A percentile compares a stretch with the other conserved stretches of the same genome.
These are phyloP conservation scores for Babesia ovis DNA, from an alignment of 169 alveolate genomes.

Conservation along the genomic window DNA sequence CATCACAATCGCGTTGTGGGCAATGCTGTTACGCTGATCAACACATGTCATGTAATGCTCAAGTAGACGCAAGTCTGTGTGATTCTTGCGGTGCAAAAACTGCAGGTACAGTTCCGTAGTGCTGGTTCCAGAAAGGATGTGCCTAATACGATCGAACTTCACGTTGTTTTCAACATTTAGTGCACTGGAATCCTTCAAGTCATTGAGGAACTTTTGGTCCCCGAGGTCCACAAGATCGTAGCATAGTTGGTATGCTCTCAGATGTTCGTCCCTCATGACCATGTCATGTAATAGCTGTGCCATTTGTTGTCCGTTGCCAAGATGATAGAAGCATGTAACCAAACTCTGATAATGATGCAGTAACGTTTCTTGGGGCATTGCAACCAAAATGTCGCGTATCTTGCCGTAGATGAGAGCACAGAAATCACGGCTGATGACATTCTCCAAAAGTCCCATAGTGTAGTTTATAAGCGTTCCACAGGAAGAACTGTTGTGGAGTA, in stretches of 20 bases:
- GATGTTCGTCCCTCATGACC: conserved; percentile 72
- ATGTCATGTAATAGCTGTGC: conserved; percentile 82
- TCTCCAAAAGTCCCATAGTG: conserved; percentile 46
- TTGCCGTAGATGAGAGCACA: conserved; percentile 40
- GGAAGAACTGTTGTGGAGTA: conserved; percentile 70
- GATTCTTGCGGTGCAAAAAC: conserved; percentile 87
- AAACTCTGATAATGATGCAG: conserved; percentile 24
- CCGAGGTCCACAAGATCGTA: conserved; percentile 92
- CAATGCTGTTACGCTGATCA: conserved; percentile 76
- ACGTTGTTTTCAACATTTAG: conserved; percentile 1
- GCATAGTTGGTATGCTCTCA: conserved; percentile 88
- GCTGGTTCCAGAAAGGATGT: conserved; percentile 80
- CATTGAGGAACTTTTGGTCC: conserved; percentile 85
- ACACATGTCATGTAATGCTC: conserved; percentile 71
- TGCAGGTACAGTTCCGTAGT: conserved; percentile 81
- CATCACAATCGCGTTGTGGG: conserved; percentile 90
- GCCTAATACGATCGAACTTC: conserved; percentile 61
- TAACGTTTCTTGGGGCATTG: conserved; percentile 14
- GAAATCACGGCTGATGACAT: conserved; percentile 47
- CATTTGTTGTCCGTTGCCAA: conserved; percentile 84
- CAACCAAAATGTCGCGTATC: conserved; percentile 37
- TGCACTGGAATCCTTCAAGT: conserved; percentile 27
- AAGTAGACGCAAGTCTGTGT: conserved; percentile 85
- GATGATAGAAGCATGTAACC: conserved; percentile 80
- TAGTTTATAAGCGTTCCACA: conserved; percentile 20